Evolutionary conservation across 2,329 filamentous ascomycete species (phyloP), one percentile per base, ranked within the genome.

Genomic region (Rhytidhysteron rufulum): DNA sequence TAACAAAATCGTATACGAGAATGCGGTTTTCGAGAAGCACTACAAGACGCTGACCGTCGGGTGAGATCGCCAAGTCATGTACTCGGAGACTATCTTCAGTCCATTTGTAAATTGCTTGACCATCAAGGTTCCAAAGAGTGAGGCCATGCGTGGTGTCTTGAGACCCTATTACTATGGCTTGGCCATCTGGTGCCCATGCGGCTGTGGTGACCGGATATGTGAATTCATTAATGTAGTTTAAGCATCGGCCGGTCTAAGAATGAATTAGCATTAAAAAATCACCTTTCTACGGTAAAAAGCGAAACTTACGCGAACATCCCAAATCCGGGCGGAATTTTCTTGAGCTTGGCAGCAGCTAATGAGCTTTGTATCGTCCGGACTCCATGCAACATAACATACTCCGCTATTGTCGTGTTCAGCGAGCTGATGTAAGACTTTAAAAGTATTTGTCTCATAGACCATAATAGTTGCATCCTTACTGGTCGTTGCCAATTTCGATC

Each of bases 121-220:
- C 85, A 2, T 75, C 67, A 4, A 85, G 65, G 50, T 80, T 79
- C 80, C 86, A 93, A 5, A 67, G 40, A 6, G 53, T 54, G 9
- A 65, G 63, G n/a, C 58, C 62, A 15, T 51, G 49, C 18, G 54
- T 55, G 9, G 56, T 60, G 37, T 68, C 65, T 46, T 67, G 64
- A 5, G 65, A 67, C 47, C 65, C 88, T 2, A 90, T 83, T 31
- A 95, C 78, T 53, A 97, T 90, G 0, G 80, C 82, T 46, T 80
- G 71, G 31, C 85, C 84, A 57, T 95, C 85, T 1, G 82, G 78
- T 5, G 86, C 78, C 91, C 93, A 98, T n/a, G 87, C 85, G 43
- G 89, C 94, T 41, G 86, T 83, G 33, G 87, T 95, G 27, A 95
- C 87, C 0, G 89, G 86, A 54, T 95, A 85, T n/a, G 78, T 76